A percentile compares a stretch with the other conserved stretches of the same genome.
Evolutionary conservation across 768 basidiomycete genomes (phyloP).

Genomic region (Artomyces pyxidatus): DNA sequence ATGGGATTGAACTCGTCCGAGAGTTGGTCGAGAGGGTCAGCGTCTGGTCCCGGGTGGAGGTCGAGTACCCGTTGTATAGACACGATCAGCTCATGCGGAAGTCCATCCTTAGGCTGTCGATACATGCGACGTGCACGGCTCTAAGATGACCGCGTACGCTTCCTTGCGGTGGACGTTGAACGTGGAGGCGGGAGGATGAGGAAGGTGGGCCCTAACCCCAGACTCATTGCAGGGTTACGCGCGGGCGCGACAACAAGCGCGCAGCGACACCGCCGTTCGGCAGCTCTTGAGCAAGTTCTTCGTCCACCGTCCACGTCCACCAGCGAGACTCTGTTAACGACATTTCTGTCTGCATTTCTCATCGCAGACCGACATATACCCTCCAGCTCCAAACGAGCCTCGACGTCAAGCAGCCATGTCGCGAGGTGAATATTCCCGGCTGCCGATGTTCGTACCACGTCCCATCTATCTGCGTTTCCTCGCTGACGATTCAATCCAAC

Average conservation of each 20-base stretch:
- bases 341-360: too few relatives aligned
- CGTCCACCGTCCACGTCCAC: too few relatives aligned
- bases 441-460: neutral
- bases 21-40: conserved; percentile 51
- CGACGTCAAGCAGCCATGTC: neutral
- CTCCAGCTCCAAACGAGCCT: neutral
- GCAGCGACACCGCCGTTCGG: conserved; percentile 5
- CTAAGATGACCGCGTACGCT: neutral
- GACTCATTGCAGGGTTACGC: neutral
- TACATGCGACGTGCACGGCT: conserved; percentile 10
- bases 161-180: neutral
- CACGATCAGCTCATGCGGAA: conserved; percentile 59
- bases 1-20: conserved; percentile 50
- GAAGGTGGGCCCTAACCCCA: neutral
- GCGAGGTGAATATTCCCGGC: neutral
- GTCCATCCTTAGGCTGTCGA: conserved; percentile 30
- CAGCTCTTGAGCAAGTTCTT: too few relatives aligned
- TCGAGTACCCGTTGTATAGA: conserved; percentile 68
- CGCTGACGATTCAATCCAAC: neutral
- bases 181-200: neutral
- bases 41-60: conserved; percentile 32
- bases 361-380: too few relatives aligned
- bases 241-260: too few relatives aligned
- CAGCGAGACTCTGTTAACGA: too few relatives aligned
- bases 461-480: neutral